Evolutionary conservation across 805 yeast species (phyloP), one percentile per base, ranked within the genome.

Genomic region (Schizosaccharomyces japonicus): DNA sequence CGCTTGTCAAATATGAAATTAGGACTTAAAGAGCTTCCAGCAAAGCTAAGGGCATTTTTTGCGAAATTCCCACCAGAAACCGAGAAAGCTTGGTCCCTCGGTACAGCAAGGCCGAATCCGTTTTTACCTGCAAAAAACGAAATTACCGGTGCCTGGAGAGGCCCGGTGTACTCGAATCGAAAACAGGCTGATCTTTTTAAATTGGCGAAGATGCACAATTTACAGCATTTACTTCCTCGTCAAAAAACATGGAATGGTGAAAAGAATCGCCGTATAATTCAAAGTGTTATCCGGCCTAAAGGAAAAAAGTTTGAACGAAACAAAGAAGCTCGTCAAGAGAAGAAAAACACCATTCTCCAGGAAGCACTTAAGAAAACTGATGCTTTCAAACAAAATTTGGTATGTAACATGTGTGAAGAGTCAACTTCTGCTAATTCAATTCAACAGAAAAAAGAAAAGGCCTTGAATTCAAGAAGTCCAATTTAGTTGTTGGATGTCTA

Each of bases 101-200:
- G 25, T n/a, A 11, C 33, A 4, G 32, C 19, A 21, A n/a, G 46
- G 6, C n/a, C 13, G 27, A 42, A 42, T 42, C 46, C 46, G 7
- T 42, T 42, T 25, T 27, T 42, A 10, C 32, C 46, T 15, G 17
- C 46, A 2, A 28, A 30, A 27, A 42, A 42, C 15, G 30, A 28
- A 15, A 3, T 26, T 11, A 28, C 21, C 13, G 46, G 46, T 13
- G 23, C 17, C 27, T 25, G 21, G 27, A 42, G 21, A n/a, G 32
- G 25, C 31, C 46, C 46, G 6, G 8, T 2, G 5, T 42, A 42
- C 23, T 42, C 46, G 2, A 42, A 42, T 29, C 19, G 46, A 4
- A n/a, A 30, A 6, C 46, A 42, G 27, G 46, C 46, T 29, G 46
- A 42, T 26, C 21, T 42, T 13, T 42, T 7, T 29, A 42, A 42